phyloP scores from a whole-genome alignment of 1,284 basidiomycete genomes.

The Moniliophthora roreri region DNA sequence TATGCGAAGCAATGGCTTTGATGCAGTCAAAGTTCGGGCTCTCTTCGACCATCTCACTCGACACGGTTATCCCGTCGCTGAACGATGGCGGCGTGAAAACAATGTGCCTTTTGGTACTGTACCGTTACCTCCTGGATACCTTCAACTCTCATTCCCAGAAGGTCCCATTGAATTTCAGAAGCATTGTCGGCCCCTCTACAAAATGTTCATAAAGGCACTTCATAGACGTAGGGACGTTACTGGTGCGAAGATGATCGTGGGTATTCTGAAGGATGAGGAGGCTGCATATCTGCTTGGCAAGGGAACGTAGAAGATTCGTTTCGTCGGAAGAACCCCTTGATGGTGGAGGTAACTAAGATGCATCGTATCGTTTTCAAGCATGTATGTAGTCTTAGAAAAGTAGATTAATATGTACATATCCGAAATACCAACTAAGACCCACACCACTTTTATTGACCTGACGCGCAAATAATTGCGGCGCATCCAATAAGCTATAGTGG shows the following conservation, averaged over 20 bases:
- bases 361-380: too few relatives aligned
- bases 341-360: too few relatives aligned
- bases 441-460: too few relatives aligned
- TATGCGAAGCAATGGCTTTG: constrained; percentile 46
- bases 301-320: neutral
- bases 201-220: constrained; percentile 68
- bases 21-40: constrained; percentile 39
- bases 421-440: too few relatives aligned
- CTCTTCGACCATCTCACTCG: constrained; percentile 62
- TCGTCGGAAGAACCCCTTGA: neutral
- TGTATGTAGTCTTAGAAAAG: too few relatives aligned
- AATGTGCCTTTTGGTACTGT: constrained; percentile 44
- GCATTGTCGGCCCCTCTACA: constrained; percentile 65
- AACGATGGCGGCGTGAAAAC: constrained; percentile 26
- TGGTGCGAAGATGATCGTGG: constrained; percentile 53
- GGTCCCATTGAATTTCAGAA: constrained; percentile 45
- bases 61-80: constrained; percentile 52
- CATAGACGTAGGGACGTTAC: constrained; percentile 49
- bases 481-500: neutral
- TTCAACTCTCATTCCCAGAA: constrained; percentile 28
- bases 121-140: constrained; percentile 21
- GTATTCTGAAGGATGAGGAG: constrained; percentile 51
- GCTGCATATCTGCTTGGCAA: constrained; percentile 7
- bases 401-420: too few relatives aligned
- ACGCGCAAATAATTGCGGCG: too few relatives aligned